Conservation (phyloP, 169 alveolate genomes). For the Perkinsus olseni region DNA sequence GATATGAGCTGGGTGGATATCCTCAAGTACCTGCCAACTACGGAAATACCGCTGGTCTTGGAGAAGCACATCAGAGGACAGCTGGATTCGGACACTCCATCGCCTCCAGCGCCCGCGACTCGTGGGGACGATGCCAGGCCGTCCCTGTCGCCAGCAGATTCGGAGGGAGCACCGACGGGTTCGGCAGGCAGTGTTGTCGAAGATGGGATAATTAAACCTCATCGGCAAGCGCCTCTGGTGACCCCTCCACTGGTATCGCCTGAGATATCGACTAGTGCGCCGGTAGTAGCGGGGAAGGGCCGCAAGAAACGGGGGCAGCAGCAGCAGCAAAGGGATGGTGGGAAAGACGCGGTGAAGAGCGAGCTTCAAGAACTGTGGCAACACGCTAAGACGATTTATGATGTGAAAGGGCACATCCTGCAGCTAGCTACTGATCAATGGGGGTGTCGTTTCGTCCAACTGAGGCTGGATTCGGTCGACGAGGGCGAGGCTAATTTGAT, state of each 20-base stretch:
- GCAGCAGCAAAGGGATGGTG: background rate
- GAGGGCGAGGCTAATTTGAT: conserved; percentile 1
- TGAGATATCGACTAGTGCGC: background rate
- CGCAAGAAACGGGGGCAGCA: background rate
- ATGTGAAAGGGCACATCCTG: background rate
- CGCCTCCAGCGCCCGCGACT: background rate
- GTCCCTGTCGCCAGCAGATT: background rate
- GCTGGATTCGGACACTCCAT: background rate
- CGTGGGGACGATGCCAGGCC: background rate
- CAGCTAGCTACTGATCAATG: background rate
- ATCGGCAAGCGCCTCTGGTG: background rate
- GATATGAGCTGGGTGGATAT: background rate
- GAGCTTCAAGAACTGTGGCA: background rate
- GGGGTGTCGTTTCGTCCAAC: background rate
- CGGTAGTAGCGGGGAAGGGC: background rate
- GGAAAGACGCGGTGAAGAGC: background rate
- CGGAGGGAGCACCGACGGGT: background rate
- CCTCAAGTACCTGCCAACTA: background rate
- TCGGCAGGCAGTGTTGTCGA: background rate
- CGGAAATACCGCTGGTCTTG: background rate
- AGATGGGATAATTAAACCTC: background rate
- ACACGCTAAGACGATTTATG: background rate
- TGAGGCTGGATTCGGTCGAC: background rate
- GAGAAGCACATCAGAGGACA: background rate
- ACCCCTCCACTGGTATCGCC: background rate